Evolutionary conservation across 2,329 filamentous ascomycete genomes (phyloP).

Genomic region (Ophiocordyceps camponoti-saundersi): DNA sequence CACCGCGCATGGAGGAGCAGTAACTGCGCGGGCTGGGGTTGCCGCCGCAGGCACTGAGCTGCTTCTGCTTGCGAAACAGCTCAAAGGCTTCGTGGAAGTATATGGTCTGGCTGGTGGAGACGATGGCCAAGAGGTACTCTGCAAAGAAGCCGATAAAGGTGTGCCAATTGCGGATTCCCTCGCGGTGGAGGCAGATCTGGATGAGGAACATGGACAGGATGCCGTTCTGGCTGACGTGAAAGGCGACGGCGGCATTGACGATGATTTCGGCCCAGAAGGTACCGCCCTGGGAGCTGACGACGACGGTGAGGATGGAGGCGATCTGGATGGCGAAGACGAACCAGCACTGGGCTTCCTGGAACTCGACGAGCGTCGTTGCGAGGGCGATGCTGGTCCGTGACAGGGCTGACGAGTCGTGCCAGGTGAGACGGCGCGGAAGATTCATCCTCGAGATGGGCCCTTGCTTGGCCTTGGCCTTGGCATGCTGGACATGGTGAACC

Average conservation of each 20-base stretch:
- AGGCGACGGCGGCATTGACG: constrained; percentile 19
- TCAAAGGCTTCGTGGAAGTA: constrained; percentile 16
- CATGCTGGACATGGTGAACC: constrained; percentile 14
- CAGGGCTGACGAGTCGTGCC: constrained; percentile 17
- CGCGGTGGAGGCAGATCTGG: constrained; percentile 19
- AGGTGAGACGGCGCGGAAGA: constrained; percentile 9
- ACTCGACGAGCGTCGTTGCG: constrained; percentile 21
- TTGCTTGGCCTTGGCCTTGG: neutral
- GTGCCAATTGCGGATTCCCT: constrained; percentile 22
- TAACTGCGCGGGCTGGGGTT: constrained; percentile 22
- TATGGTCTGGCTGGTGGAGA: constrained; percentile 19
- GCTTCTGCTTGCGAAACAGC: constrained; percentile 15
- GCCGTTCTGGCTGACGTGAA: constrained; percentile 19
- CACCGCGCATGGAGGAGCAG: constrained; percentile 16
- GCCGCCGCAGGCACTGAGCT: constrained; percentile 14
- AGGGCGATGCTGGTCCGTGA: constrained; percentile 21
- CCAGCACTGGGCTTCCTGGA: constrained; percentile 21
- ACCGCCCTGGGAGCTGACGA: constrained; percentile 21
- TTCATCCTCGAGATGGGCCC: neutral
- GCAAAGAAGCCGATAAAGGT: constrained; percentile 21
- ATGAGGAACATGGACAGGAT: constrained; percentile 20
- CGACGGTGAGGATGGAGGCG: constrained; percentile 21
- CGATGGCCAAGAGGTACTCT: constrained; percentile 19
- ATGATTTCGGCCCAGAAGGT: constrained; percentile 22
- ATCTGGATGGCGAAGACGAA: constrained; percentile 22